Evolutionary conservation across 768 basidiomycete genomes (phyloP).

Genomic region (Suillus weaverae): DNA sequence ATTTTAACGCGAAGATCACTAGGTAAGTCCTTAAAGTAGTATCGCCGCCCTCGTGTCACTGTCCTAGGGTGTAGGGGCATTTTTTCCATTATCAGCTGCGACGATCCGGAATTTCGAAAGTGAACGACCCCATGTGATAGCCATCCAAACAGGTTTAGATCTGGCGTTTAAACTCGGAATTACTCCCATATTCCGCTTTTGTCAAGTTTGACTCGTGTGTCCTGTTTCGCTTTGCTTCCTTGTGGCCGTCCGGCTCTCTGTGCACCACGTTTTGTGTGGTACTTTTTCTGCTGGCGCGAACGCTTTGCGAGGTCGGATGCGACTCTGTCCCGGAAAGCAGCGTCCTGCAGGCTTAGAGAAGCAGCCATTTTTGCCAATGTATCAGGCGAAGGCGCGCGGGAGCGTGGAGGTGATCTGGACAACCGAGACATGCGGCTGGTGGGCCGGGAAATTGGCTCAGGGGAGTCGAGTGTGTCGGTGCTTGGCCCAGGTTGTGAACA

Average conservation of each 20-base stretch:
- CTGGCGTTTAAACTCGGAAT: not conserved
- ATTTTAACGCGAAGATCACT: not conserved
- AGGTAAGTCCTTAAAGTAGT: not conserved
- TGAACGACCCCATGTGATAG: not conserved
- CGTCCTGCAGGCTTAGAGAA: constrained; percentile 35
- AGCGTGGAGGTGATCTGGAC: constrained; percentile 54
- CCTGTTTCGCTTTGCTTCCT: constrained; percentile 86
- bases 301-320: constrained; percentile 62
- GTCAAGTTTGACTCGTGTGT: constrained; percentile 63
- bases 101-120: not conserved
- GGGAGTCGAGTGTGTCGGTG: not conserved
- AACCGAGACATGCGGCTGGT: constrained; percentile 40
- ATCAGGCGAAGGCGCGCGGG: constrained; percentile 46
- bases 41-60: not conserved
- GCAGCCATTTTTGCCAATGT: constrained; percentile 44
- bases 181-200: constrained; percentile 62
- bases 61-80: not conserved
- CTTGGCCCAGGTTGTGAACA: constrained; percentile 12
- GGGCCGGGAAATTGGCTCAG: constrained; percentile 24
- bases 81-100: not conserved
- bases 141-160: not conserved
- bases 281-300: constrained; percentile 65
- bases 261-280: constrained; percentile 72
- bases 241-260: constrained; percentile 65
- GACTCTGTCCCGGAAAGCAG: constrained; percentile 58